Evolutionary conservation across 305 asterid genomes (phyloP).

Genomic region (Solanum hybrid): DNA sequence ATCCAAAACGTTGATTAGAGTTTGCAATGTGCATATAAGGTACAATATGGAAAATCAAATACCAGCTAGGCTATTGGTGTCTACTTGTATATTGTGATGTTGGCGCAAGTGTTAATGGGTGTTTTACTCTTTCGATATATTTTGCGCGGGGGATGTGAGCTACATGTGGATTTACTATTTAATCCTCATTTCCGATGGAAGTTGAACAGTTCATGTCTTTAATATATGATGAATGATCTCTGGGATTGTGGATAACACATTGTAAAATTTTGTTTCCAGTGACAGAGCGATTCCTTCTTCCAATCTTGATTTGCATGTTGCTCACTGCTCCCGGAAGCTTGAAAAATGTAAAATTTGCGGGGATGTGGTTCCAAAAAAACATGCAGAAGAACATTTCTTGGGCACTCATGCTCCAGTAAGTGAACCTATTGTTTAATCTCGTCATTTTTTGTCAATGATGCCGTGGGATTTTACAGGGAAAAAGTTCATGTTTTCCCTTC

Average conservation of each 20-base stretch:
- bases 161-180: not conserved
- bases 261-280: slow-evolving; percentile 32
- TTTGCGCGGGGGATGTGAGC: not conserved
- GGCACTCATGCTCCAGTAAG: slow-evolving; percentile 93
- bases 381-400: slow-evolving; percentile 77
- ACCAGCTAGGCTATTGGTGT: not conserved
- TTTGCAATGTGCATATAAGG: not conserved
- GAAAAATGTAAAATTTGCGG: slow-evolving; percentile 90
- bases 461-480: not conserved
- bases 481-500: not conserved
- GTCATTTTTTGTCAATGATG: not conserved
- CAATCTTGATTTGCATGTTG: slow-evolving; percentile 86
- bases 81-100: not conserved
- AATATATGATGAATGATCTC: not conserved
- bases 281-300: slow-evolving; percentile 76
- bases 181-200: not conserved
- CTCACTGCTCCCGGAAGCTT: slow-evolving; percentile 88
- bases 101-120: not conserved
- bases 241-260: not conserved
- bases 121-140: not conserved
- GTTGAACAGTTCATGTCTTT: not conserved
- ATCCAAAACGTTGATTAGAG: not conserved
- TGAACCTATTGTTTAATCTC: not conserved
- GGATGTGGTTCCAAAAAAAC: slow-evolving; percentile 75
- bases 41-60: not conserved